These are phyloP conservation scores for Ustilago shanxiensis DNA, from an alignment of 1,284 basidiomycete genomes.

Conservation along the genomic window DNA sequence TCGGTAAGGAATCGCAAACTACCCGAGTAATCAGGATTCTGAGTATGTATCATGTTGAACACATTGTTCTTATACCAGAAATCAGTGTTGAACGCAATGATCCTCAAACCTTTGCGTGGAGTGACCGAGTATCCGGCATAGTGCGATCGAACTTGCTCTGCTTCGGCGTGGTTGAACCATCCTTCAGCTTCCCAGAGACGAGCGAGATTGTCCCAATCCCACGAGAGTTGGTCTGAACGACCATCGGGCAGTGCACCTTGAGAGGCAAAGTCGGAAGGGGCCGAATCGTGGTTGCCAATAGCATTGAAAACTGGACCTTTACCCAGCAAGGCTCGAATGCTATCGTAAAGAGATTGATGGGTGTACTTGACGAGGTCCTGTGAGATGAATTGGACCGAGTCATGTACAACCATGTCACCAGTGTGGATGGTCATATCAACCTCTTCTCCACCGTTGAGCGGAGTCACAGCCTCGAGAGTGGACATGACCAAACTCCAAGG, in stretches of 20 bases:
- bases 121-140: constrained; percentile 82
- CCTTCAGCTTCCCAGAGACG: constrained; percentile 72
- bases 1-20: constrained; percentile 83
- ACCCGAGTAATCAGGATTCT: constrained; percentile 78
- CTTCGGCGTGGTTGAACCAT: constrained; percentile 78
- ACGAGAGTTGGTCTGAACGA: constrained; percentile 57
- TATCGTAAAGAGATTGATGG: constrained; percentile 66
- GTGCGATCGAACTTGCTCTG: constrained; percentile 77
- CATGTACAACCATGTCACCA: constrained; percentile 78
- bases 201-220: constrained; percentile 67
- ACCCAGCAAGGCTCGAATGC: constrained; percentile 52
- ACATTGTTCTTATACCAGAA: constrained; percentile 72
- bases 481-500: constrained; percentile 78
- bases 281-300: constrained; percentile 68
- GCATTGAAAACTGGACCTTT: constrained; percentile 65
- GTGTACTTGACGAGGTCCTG: constrained; percentile 64
- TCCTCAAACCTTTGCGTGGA: constrained; percentile 77
- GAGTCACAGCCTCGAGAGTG: constrained; percentile 78
- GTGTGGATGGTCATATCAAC: constrained; percentile 81
- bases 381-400: constrained; percentile 62
- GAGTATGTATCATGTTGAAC: constrained; percentile 83
- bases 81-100: constrained; percentile 84
- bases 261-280: constrained; percentile 60
- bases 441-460: constrained; percentile 75
- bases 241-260: constrained; percentile 60